phyloP scores from a whole-genome alignment of 2,329 filamentous ascomycete species.

The Cytospora paraplurivora region DNA sequence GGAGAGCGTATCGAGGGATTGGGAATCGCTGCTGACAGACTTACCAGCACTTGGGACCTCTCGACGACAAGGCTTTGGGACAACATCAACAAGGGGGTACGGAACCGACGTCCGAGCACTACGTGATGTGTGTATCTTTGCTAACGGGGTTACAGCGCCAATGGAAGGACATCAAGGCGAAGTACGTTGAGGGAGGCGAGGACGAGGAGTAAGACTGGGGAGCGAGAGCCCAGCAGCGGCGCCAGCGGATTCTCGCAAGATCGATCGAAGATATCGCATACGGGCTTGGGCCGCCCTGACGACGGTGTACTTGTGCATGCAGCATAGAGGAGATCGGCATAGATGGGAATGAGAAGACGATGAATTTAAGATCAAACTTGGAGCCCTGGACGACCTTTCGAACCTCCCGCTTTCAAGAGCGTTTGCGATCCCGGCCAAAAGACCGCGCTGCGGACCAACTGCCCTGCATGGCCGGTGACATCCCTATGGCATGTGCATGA shows the following conservation, averaged over 20 bases:
- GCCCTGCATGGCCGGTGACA: neutral
- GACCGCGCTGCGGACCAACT: neutral
- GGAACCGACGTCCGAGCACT: constrained; percentile 53
- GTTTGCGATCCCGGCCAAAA: neutral
- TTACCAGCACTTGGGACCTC: constrained; percentile 77
- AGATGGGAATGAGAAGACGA: constrained; percentile 20
- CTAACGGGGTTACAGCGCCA: constrained; percentile 69
- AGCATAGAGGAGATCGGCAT: constrained; percentile 27
- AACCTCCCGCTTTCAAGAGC: neutral
- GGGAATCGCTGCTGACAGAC: constrained; percentile 10
- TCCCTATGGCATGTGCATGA: neutral
- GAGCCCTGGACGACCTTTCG: neutral
- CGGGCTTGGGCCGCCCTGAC: neutral
- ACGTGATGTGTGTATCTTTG: constrained; percentile 43
- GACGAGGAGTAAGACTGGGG: constrained; percentile 51
- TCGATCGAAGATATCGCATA: neutral
- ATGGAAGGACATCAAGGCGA: constrained; percentile 99
- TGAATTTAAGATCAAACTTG: constrained; percentile 6
- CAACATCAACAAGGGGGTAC: constrained; percentile 73
- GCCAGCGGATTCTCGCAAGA: neutral
- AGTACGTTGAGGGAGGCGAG: constrained; percentile 74
- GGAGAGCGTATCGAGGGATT: neutral
- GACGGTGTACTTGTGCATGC: constrained; percentile 28
- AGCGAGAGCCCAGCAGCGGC: neutral
- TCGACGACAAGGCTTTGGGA: constrained; percentile 88